Evolutionary conservation across 129 eudicot species (phyloP), one percentile per base, ranked within the genome.

Genomic region (Silybum marianum): DNA sequence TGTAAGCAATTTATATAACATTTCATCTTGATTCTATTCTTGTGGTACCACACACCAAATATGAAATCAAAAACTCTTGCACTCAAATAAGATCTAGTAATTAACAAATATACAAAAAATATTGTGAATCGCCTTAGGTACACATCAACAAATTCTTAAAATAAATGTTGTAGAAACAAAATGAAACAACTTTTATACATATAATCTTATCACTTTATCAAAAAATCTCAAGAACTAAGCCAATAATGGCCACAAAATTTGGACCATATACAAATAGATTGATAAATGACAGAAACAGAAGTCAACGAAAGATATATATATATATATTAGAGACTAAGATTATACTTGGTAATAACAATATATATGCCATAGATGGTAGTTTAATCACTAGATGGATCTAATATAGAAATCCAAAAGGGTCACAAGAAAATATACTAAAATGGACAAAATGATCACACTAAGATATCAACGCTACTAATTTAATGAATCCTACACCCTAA

Each of bases 191-290:
- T 11, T 76, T 38, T 6, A 38, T 65, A 19, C 24, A 78, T 78
- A 39, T 0, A 66, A 10, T 25, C 81, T 22, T 39, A 9, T 67
- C 73, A 24, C 24, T 39, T 25, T 26, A 58, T 58, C 76, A 72
- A 8, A 72, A 40, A 42, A 23, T 14, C 62, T 73, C 22, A 44
- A 6, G 65, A 73, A 73, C 77, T 24, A 73, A 62, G 80, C 30
- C 60, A 58, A 34, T 76, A 76, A 76, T 36, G 14, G 51, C 34
- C 26, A 74, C 12, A 28, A 48, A 25, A 2, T 14, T 51, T 22
- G 26, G 44, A 51, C 67, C 46, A 51, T 54, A 19, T 58, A 54
- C n/a, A 19, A 54, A 38, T 21, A 73, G n/a, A 73, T 23, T 10
- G 54, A 60, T 32, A 19, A 34, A 76, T 30, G 9, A 60, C 2